A percentile compares a stretch with the other conserved stretches of the same genome.
Conservation (phyloP, 2,329 filamentous ascomycete species). For the Phoma sp. region DNA sequence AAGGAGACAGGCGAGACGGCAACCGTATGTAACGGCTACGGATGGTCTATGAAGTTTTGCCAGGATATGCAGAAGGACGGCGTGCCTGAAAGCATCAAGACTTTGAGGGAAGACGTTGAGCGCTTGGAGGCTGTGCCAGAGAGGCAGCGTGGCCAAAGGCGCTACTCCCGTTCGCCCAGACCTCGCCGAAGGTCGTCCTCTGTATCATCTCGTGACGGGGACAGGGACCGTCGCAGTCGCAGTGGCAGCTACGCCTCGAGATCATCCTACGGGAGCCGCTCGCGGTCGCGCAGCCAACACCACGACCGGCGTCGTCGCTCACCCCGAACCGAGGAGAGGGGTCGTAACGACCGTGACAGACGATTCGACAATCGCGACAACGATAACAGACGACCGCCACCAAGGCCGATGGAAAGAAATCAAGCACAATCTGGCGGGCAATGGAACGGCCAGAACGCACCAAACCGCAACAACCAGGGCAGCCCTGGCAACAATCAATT, state of each 20-base stretch:
- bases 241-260: slow-evolving; percentile 24
- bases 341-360: slow-evolving; percentile 15
- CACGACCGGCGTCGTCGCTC: slow-evolving; percentile 22
- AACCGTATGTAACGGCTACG: slow-evolving; percentile 80
- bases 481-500: slow-evolving; percentile 17
- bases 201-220: slow-evolving; percentile 22
- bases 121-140: slow-evolving; percentile 24
- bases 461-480: slow-evolving; percentile 9
- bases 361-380: slow-evolving; percentile 17
- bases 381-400: slow-evolving; percentile 17
- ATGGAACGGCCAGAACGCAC: slow-evolving; percentile 15
- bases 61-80: slow-evolving; percentile 73
- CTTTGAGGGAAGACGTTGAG: slow-evolving; percentile 28
- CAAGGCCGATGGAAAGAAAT: slow-evolving; percentile 15
- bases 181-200: slow-evolving; percentile 27
- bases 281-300: slow-evolving; percentile 21
- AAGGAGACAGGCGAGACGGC: slow-evolving; percentile 71
- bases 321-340: slow-evolving; percentile 14
- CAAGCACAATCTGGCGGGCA: slow-evolving; percentile 19
- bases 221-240: slow-evolving; percentile 20
- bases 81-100: slow-evolving; percentile 32
- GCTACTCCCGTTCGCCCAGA: slow-evolving; percentile 18
- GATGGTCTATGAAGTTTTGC: slow-evolving; percentile 84
- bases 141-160: slow-evolving; percentile 18
- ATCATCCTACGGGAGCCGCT: slow-evolving; percentile 29